Evolutionary conservation across 441 rosid species (phyloP).

Genomic region (Macaranga tanarius): DNA sequence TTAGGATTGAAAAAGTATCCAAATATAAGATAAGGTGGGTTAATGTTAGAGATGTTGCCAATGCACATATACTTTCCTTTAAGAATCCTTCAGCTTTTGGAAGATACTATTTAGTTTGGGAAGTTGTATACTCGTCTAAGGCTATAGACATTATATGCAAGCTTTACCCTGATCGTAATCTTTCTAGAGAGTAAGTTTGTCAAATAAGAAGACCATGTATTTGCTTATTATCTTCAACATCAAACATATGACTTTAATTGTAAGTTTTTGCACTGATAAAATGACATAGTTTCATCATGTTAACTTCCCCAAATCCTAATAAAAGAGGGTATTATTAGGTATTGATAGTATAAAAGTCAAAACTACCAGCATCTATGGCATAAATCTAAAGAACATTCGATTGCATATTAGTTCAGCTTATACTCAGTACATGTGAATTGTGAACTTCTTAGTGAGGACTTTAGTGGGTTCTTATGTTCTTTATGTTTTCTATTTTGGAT

Average conservation of each 20-base stretch:
- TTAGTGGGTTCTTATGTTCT: background rate
- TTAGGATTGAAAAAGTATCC: conserved; percentile 21
- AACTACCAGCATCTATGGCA: background rate
- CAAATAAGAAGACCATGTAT: background rate
- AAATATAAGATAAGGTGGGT: conserved; percentile 12
- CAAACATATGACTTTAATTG: background rate
- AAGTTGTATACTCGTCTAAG: conserved; percentile 21
- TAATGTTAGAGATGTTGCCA: conserved; percentile 27
- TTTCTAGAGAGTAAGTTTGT: conserved; percentile 28
- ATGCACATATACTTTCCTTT: conserved; percentile 30
- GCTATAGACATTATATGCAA: conserved; percentile 23
- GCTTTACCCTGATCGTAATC: conserved; percentile 23
- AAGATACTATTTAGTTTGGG: conserved; percentile 35
- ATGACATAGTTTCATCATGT: background rate
- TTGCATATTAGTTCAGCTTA: background rate
- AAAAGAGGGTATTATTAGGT: background rate
- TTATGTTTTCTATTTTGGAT: too few relatives aligned
- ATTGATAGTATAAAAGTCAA: background rate
- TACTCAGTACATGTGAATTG: too few relatives aligned
- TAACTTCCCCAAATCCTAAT: background rate
- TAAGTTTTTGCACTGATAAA: background rate
- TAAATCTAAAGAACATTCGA: background rate
- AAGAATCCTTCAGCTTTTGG: conserved; percentile 36
- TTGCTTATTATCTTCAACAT: background rate
- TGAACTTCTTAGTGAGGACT: background rate